A percentile compares a stretch with the other conserved stretches of the same genome.
phyloP scores from a whole-genome alignment of 1,284 basidiomycete genomes.

The Cerioporus squamosus region DNA sequence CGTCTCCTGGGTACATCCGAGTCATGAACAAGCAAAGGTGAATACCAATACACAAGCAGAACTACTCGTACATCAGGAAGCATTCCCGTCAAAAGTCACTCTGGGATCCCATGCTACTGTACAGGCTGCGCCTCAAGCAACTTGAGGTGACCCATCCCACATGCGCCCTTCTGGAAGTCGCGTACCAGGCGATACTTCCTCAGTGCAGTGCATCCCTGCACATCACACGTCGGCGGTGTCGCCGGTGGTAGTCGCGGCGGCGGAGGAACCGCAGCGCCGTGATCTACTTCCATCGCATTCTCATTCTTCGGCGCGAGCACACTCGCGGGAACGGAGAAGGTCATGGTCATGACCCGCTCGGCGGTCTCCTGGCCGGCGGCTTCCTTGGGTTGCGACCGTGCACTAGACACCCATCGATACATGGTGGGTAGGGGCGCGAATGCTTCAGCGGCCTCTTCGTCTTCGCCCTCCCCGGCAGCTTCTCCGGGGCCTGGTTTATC shows the following conservation, averaged over 20 bases:
- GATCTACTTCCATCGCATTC: constrained; percentile 28
- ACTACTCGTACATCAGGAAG: not conserved
- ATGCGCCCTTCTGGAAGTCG: constrained; percentile 55
- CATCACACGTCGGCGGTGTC: constrained; percentile 41
- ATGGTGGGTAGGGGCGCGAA: constrained; percentile 45
- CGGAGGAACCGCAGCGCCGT: constrained; percentile 18
- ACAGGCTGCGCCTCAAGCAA: constrained; percentile 43
- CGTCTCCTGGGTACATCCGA: too few relatives aligned
- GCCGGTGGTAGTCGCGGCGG: constrained; percentile 2
- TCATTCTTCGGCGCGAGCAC: constrained; percentile 33
- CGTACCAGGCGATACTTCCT: constrained; percentile 58
- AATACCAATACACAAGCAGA: not conserved
- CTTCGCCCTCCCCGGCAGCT: constrained; percentile 37
- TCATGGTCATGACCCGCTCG: constrained; percentile 41
- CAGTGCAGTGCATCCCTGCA: constrained; percentile 47
- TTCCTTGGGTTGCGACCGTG: constrained; percentile 30
- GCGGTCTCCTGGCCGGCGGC: constrained; percentile 4
- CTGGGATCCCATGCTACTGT: not conserved
- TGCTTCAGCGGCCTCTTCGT: constrained; percentile 29
- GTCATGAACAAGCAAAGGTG: too few relatives aligned
- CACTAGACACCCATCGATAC: constrained; percentile 67
- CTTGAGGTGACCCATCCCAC: constrained; percentile 60
- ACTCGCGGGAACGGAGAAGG: constrained; percentile 57
- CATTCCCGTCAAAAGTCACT: not conserved
- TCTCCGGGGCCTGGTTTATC: constrained; percentile 44